Percentiles rank a stretch among this genome's conserved stretches.
Evolutionary conservation across 1,139 yeast species (phyloP).

Genomic region (Kodamaea anthophila): DNA sequence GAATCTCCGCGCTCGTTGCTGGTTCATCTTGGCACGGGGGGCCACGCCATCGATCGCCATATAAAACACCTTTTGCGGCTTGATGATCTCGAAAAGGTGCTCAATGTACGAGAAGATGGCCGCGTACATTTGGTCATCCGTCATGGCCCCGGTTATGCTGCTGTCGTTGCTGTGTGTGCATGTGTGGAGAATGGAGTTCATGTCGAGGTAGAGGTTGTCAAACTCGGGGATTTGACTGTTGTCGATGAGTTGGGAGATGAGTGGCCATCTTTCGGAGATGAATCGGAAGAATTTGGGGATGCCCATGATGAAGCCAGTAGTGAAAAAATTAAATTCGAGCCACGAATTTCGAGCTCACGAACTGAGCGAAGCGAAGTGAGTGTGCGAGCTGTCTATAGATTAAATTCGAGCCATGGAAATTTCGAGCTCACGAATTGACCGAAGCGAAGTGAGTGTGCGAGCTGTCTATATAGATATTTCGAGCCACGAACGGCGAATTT

Average conservation of each 20-base stretch:
- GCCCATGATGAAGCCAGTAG: slow-evolving; percentile 43
- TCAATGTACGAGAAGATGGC: slow-evolving; percentile 94
- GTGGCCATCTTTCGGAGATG: slow-evolving; percentile 98
- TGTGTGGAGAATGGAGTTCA: slow-evolving; percentile 94
- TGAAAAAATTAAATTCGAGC: neutral
- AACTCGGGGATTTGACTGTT: slow-evolving; percentile 86
- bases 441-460: no score
- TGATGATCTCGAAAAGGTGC: slow-evolving; percentile 80
- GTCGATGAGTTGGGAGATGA: slow-evolving; percentile 82
- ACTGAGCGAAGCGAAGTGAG: no score
- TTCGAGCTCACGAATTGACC: no score
- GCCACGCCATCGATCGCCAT: slow-evolving; percentile 99
- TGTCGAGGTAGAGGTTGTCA: slow-evolving; percentile 90
- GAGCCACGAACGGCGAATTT: no score
- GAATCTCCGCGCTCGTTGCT: slow-evolving; percentile 95
- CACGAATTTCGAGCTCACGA: slow-evolving; percentile 1
- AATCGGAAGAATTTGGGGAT: slow-evolving; percentile 95
- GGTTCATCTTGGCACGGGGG: slow-evolving; percentile 98
- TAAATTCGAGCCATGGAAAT: no score
- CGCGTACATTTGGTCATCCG: slow-evolving; percentile 89
- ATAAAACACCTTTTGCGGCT: slow-evolving; percentile 80
- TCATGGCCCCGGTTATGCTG: slow-evolving; percentile 52
- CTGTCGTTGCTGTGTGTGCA: slow-evolving; percentile 80
- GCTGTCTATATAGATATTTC: no score
- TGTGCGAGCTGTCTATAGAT: no score